Percentiles rank a stretch among this genome's conserved stretches.
These are phyloP conservation scores for Sarocladium brachiariae DNA, from an alignment of 2,329 filamentous ascomycete genomes.

Conservation along the genomic window DNA sequence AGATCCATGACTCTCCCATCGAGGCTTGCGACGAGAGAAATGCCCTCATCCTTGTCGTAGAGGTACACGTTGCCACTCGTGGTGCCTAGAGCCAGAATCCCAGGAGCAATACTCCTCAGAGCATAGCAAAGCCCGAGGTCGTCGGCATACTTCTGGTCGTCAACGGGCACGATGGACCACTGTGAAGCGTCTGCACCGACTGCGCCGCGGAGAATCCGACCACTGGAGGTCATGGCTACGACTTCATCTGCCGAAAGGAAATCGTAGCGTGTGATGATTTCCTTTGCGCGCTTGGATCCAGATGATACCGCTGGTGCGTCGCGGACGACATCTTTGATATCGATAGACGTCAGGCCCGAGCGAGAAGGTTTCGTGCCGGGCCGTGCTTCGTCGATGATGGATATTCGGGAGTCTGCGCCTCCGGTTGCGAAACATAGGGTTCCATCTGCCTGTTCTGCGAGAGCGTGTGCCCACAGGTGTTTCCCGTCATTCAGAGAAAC, in stretches of 20 bases:
- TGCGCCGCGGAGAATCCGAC: conserved; percentile 46
- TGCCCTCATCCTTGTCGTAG: conserved; percentile 23
- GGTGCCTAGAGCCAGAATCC: conserved; percentile 41
- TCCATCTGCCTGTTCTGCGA: conserved; percentile 23
- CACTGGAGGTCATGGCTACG: conserved; percentile 53
- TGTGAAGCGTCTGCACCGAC: conserved; percentile 21
- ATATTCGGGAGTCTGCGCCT: conserved; percentile 72
- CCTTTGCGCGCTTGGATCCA: conserved; percentile 16
- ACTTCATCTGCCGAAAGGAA: conserved; percentile 49
- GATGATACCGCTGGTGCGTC: conserved; percentile 9
- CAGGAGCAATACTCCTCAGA: conserved; percentile 31
- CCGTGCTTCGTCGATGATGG: conserved; percentile 32
- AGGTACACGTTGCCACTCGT: conserved; percentile 41
- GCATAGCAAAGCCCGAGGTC: conserved; percentile 42
- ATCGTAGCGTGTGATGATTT: conserved; percentile 54
- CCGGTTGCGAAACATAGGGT: conserved; percentile 57
- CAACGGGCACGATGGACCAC: conserved; percentile 37
- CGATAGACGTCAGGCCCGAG: conserved; percentile 17
- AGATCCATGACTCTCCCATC: conserved; percentile 46
- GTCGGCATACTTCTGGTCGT: conserved; percentile 22
- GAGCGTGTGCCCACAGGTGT: conserved; percentile 75
- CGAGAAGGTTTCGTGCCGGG: neutral
- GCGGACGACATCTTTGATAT: conserved; percentile 26
- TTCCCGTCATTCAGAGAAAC: conserved; percentile 72
- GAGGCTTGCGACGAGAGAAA: conserved; percentile 31